These are phyloP conservation scores for Neocucurbitaria cava DNA, from an alignment of 2,329 filamentous ascomycete species.

Conservation along the genomic window DNA sequence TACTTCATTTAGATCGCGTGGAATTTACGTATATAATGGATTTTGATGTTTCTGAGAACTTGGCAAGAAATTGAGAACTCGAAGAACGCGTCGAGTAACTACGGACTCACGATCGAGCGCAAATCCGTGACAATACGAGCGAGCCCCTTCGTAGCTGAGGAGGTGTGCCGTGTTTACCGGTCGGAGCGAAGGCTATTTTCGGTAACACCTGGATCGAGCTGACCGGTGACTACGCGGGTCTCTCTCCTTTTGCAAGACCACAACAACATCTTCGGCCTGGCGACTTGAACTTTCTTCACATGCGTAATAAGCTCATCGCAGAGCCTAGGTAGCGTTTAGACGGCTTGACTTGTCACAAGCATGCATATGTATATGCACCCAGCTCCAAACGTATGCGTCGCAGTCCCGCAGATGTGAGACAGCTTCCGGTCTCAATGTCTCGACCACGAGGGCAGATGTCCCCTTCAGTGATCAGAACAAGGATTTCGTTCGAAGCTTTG, in stretches of 20 bases:
- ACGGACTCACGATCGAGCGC: neutral
- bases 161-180: neutral
- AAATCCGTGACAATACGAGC: neutral
- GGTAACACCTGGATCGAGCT: neutral
- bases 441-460: too few species aligned
- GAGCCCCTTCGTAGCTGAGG: too few species aligned
- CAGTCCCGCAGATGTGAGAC: too few species aligned
- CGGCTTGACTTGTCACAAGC: neutral
- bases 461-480: too few species aligned
- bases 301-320: neutral
- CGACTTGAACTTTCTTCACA: neutral
- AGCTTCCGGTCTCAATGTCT: too few species aligned
- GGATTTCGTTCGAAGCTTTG: too few species aligned
- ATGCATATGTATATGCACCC: too few species aligned
- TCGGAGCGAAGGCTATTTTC: slow-evolving; percentile 1
- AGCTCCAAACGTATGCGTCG: too few species aligned
- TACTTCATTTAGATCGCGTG: neutral
- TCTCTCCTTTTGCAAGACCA: neutral
- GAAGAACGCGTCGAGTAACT: neutral
- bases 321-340: neutral
- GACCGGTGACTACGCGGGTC: neutral
- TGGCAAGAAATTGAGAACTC: too few species aligned
- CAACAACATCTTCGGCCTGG: neutral
- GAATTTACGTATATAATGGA: neutral
- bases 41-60: too few species aligned